Conservation (phyloP, 805 yeast species). For the Pichia cephalocereana region DNA sequence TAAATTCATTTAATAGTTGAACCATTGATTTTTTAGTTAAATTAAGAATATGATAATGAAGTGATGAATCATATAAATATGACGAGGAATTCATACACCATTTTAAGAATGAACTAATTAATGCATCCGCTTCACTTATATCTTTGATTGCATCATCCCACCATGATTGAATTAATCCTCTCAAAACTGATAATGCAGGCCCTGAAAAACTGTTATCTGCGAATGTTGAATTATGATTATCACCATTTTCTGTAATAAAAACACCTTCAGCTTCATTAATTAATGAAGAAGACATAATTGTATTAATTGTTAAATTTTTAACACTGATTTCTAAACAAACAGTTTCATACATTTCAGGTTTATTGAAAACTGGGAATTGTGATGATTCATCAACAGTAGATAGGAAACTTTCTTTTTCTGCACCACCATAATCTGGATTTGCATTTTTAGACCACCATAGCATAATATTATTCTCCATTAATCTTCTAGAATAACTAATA, state of each 20-base stretch:
- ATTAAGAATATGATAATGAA: slow-evolving; percentile 83
- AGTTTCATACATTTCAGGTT: slow-evolving; percentile 70
- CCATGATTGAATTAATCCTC: slow-evolving; percentile 76
- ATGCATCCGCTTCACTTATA: slow-evolving; percentile 59
- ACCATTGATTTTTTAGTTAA: slow-evolving; percentile 72
- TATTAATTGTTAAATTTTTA: slow-evolving; percentile 74
- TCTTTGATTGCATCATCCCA: slow-evolving; percentile 82
- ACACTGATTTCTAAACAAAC: slow-evolving; percentile 73
- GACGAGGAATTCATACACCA: slow-evolving; percentile 84
- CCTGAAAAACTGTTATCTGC: slow-evolving; percentile 79
- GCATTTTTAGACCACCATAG: slow-evolving; percentile 92
- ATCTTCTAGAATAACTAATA: slow-evolving; percentile 72
- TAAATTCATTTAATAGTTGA: slow-evolving; percentile 74
- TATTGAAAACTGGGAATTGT: slow-evolving; percentile 63
- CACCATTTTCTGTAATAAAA: slow-evolving; percentile 47
- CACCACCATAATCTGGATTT: slow-evolving; percentile 77
- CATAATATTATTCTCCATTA: slow-evolving; percentile 55
- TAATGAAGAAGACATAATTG: slow-evolving; percentile 74
- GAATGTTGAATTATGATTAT: slow-evolving; percentile 31
- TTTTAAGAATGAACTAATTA: slow-evolving; percentile 69
- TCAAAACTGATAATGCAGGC: slow-evolving; percentile 60
- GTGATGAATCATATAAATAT: slow-evolving; percentile 60
- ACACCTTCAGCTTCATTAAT: slow-evolving; percentile 86
- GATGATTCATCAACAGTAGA: slow-evolving; percentile 42
- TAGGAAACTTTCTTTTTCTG: slow-evolving; percentile 48